Evolutionary conservation across 768 basidiomycete species (phyloP), one percentile per base, ranked within the genome.

Genomic region (Psilocybe azurescens): DNA sequence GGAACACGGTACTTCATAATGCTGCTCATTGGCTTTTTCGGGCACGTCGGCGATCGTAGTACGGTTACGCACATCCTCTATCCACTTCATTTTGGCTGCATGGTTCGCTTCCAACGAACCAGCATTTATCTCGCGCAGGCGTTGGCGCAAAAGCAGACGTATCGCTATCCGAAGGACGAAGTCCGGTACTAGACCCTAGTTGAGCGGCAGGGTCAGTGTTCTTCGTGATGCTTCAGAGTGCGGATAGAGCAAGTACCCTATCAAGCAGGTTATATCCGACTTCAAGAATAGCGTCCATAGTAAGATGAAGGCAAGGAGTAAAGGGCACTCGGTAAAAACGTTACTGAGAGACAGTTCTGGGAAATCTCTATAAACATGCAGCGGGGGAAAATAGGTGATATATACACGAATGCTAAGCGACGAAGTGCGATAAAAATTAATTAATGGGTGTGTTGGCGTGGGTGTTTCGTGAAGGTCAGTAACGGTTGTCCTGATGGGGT

Each of bases 21-120:
- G 89, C 71, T 90, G 89, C 68, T 90, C 86, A 64, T 91, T 91
- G 18, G 89, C 89, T 68, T 87, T 88, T 41, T 85, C 81, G 0
- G 88, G 82, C 10, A 83, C 78, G 61, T 85, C 86, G 3, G 89
- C 88, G 61, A 90, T 89, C 30, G 77, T 80, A 3, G 65, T 68
- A 14, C 84, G 74, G 0, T 77, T 74, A 20, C 82, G 80, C 28
- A 89, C 83, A 16, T 75, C 79, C 58, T 86, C 82, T 41, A 91
- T 87, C 81, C 84, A 89, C 54, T 80, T 74, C 86, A 89, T 88
- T 69, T 90, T 90, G 11, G 83, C 82, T 2, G 79, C 81, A 76
- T 88, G 84, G 67, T 88, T 88, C 11, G 80, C 82, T 51, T 84
- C 83, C 53, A 87, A 80, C 16, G 83, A 82, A 30, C 86, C 87